These are phyloP conservation scores for Nematocida parisii DNA, from an alignment of 371 early-diverging fungal species.

Conservation along the genomic window DNA sequence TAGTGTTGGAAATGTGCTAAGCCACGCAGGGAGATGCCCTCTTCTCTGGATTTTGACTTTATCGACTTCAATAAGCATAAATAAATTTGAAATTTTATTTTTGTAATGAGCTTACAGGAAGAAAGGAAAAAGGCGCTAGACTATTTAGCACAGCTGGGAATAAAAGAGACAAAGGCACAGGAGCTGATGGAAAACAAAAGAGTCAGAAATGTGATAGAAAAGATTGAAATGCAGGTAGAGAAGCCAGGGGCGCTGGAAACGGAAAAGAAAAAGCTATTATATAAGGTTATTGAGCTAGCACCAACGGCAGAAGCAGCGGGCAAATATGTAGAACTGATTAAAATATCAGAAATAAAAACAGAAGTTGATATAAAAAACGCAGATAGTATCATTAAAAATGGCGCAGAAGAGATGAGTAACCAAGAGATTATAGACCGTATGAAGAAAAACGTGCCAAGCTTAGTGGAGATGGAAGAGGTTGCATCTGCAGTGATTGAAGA, in stretches of 20 bases:
- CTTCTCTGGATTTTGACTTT: constrained; percentile 1
- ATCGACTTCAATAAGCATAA: constrained; percentile 51
- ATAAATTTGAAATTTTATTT: constrained; percentile 44
- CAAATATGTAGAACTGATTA: constrained; percentile 17
- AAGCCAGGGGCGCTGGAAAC: neutral
- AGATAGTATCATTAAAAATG: constrained; percentile 12
- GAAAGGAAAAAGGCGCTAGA: constrained; percentile 22
- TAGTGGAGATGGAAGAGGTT: constrained; percentile 31
- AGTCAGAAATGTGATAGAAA: constrained; percentile 4
- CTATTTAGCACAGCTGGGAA: constrained; percentile 9
- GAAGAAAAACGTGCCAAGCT: constrained; percentile 30
- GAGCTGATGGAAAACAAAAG: constrained; percentile 56
- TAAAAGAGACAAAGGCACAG: constrained; percentile 18
- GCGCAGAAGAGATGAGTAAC: neutral
- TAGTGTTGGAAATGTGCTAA: neutral
- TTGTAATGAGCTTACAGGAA: constrained; percentile 5
- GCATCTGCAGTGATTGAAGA: constrained; percentile 28
- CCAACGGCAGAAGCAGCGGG: neutral
- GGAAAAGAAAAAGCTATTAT: constrained; percentile 39
- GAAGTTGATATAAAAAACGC: constrained; percentile 45
- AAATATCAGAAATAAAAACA: neutral
- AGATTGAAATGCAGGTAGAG: neutral
- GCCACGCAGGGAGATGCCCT: constrained; percentile 1
- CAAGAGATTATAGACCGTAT: constrained; percentile 9
- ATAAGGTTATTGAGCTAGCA: constrained; percentile 49